phyloP scores from a whole-genome alignment of 2,329 filamentous ascomycete species.

The Talaromyces sp. region DNA sequence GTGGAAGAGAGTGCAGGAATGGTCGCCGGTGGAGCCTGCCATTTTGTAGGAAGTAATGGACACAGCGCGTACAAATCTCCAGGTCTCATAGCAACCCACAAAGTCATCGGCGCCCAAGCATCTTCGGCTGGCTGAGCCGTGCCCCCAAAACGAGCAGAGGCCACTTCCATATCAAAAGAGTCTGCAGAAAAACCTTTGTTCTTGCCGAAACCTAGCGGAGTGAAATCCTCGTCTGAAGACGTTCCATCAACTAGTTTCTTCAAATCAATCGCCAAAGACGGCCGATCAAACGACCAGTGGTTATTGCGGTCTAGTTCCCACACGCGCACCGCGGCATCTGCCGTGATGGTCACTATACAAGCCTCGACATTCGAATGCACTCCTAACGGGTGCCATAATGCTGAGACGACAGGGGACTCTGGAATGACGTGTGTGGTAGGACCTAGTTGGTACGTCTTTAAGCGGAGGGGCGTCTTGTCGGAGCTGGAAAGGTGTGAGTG shows the following conservation, averaged over 20 bases:
- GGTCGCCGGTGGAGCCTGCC: conserved; percentile 72
- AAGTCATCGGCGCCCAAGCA: conserved; percentile 88
- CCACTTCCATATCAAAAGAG: conserved; percentile 88
- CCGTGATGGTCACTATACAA: conserved; percentile 82
- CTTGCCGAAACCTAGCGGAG: conserved; percentile 68
- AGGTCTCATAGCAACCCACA: conserved; percentile 93
- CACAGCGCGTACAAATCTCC: conserved; percentile 93
- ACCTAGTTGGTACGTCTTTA: conserved; percentile 87
- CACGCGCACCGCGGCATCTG: conserved; percentile 79
- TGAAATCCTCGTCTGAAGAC: conserved; percentile 77
- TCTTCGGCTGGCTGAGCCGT: conserved; percentile 56
- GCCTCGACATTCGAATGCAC: conserved; percentile 62
- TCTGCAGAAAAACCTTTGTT: conserved; percentile 86
- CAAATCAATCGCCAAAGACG: conserved; percentile 79
- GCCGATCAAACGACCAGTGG: conserved; percentile 80
- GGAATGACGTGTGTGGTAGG: conserved; percentile 89
- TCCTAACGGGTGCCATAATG: conserved; percentile 89
- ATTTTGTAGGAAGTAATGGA: conserved; percentile 80
- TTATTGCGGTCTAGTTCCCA: conserved; percentile 88
- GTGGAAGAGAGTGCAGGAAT: conserved; percentile 80
- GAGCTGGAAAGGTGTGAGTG: conserved; percentile 68
- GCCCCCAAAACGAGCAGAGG: conserved; percentile 85
- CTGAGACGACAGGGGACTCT: conserved; percentile 73
- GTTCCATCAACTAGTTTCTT: conserved; percentile 84
- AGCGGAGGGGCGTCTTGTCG: conserved; percentile 67